Base-by-base conservation (phyloP, 345 rosid species). In the Corchorus capsularis region DNA sequence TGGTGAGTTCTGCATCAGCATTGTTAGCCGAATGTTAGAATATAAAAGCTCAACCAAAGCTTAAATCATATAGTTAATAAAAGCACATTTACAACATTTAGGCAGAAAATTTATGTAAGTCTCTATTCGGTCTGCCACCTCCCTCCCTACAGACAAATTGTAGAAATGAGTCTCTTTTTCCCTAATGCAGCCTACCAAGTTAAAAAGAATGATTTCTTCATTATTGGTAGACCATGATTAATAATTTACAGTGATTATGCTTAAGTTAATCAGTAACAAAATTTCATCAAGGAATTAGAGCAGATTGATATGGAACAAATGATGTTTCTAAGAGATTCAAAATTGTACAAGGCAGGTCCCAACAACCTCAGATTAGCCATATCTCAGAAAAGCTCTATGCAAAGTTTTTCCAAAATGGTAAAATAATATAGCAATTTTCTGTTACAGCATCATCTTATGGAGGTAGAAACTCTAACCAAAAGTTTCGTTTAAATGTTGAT, bases 251-350 rank as follows among this genome's bases (percentile, higher is more conserved):
- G 72, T 15, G 57, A 68, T 49, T 34, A 16, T 32, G 14, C 72
- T 49, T 20, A 50, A 22, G 13, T 50, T 15, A 69, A 17, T 50
- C 57, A 7, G 45, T 32, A 32, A 49, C 4, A 69, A 69, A 50
- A 7, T 27, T 67, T 50, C 59, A 15, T 22, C 12, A 68, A 50
- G 49, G 47, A 63, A 9, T 37, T 50, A 56, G 13, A 56, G 32
- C 61, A 56, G 14, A 68, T 47, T 43, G 55, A 49, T 41, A 68
- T 49, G 13, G 49, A 14, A 17, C n/a, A 0, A 17, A 49, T 49
- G 57, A 49, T 8, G 56, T 27, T 68, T 68, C 57, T 68, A 47
- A 22, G 41, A 47, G n/a, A 68, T 47, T 17, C n/a, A 67, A 67
- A 68, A 32, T 49, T 27, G 56, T 47, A 16, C 22, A 47, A 27